Evolutionary conservation across 2,329 filamentous ascomycete genomes (phyloP).

Genomic region (Clathrospora elynae): DNA sequence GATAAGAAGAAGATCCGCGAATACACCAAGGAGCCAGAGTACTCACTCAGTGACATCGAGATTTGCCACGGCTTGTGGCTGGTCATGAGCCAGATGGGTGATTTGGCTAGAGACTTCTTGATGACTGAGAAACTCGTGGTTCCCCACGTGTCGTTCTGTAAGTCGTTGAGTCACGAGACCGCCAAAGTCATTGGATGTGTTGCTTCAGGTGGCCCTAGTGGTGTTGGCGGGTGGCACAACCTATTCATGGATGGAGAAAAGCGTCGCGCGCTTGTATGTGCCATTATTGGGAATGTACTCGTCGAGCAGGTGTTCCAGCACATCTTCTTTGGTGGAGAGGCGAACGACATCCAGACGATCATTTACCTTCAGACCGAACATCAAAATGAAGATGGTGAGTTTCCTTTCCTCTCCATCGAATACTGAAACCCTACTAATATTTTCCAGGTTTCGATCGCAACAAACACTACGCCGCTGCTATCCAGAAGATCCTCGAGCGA

Average conservation of each 20-base stretch:
- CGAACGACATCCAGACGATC: constrained; percentile 10
- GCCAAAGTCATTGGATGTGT: constrained; percentile 33
- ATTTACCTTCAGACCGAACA: constrained; percentile 14
- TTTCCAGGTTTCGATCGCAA: constrained; percentile 30
- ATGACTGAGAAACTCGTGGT: background rate
- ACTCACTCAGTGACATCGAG: constrained; percentile 33
- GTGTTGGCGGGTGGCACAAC: constrained; percentile 29
- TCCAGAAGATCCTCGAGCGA: too few relatives aligned
- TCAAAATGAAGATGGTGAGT: constrained; percentile 32
- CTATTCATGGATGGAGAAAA: constrained; percentile 29
- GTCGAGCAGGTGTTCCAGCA: constrained; percentile 39
- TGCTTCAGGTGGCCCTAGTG: constrained; percentile 31
- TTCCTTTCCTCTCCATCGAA: background rate
- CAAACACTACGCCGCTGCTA: constrained; percentile 11
- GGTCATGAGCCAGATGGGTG: constrained; percentile 24
- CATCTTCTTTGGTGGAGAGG: constrained; percentile 29
- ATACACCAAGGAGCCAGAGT: constrained; percentile 24
- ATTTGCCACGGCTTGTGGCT: constrained; percentile 30
- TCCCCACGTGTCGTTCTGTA: constrained; percentile 4
- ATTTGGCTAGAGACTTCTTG: constrained; percentile 20
- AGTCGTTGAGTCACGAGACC: constrained; percentile 19
- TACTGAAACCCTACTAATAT: background rate
- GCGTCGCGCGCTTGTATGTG: constrained; percentile 30
- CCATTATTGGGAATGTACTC: constrained; percentile 38
- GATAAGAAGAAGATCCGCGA: background rate